Percentiles rank a stretch among this genome's conserved stretches.
Evolutionary conservation across 2,329 filamentous ascomycete genomes (phyloP).

Genomic region (Leptosphaerulina australis): DNA sequence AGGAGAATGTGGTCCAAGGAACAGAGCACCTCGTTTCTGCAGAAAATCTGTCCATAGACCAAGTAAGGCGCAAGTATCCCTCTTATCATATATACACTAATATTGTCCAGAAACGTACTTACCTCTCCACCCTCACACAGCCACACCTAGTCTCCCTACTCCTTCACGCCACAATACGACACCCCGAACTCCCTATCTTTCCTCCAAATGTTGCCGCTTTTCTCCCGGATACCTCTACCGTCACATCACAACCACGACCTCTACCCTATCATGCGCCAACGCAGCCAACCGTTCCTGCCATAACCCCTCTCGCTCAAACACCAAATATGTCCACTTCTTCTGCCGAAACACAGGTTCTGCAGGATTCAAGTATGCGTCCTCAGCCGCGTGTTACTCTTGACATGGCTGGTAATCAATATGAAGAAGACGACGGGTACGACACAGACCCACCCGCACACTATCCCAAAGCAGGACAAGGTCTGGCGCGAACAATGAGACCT

Average conservation of each 20-base stretch:
- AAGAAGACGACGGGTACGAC: conserved; percentile 60
- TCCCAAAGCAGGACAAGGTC: conserved; percentile 66
- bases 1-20: conserved; percentile 39
- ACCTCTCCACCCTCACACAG: conserved; percentile 67
- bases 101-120: conserved; percentile 62
- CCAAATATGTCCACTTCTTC: conserved; percentile 37
- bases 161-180: conserved; percentile 63
- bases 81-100: not conserved
- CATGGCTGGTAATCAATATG: conserved; percentile 34
- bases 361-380: conserved; percentile 28
- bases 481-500: conserved; percentile 59
- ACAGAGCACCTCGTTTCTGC: conserved; percentile 49
- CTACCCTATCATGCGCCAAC: conserved; percentile 17
- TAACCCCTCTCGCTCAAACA: conserved; percentile 27
- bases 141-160: conserved; percentile 68
- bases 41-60: conserved; percentile 49
- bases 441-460: conserved; percentile 63
- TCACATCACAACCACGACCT: conserved; percentile 22
- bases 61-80: conserved; percentile 44
- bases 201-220: conserved; percentile 44
- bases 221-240: conserved; percentile 25
- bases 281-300: conserved; percentile 42
- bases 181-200: conserved; percentile 72
- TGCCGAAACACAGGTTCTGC: conserved; percentile 44
- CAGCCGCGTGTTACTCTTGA: conserved; percentile 28